A percentile compares a stretch with the other conserved stretches of the same genome.
phyloP scores from a whole-genome alignment of 2,329 filamentous ascomycete species.

The Penicillium sp. region DNA sequence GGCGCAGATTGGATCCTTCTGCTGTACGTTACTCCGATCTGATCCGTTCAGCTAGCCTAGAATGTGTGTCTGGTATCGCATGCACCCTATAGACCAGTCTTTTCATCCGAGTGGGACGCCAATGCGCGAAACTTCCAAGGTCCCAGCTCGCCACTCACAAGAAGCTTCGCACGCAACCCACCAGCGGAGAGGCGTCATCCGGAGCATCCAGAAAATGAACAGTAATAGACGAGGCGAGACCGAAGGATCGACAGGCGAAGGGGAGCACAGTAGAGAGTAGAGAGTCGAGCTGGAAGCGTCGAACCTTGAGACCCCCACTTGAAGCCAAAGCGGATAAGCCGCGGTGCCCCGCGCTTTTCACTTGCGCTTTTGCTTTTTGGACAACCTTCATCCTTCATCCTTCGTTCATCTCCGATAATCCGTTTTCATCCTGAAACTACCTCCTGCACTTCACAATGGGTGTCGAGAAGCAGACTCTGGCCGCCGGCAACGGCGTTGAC shows the following conservation, averaged over 20 bases:
- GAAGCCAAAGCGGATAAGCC: slow-evolving; percentile 13
- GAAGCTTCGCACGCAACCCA: too few relatives aligned
- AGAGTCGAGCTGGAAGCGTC: neutral
- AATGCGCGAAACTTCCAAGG: neutral
- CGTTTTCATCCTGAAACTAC: neutral
- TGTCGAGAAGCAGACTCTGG: slow-evolving; percentile 66
- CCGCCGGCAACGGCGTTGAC: slow-evolving; percentile 60
- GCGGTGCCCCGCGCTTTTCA: slow-evolving; percentile 7
- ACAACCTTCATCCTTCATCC: neutral
- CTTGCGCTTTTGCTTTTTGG: too few relatives aligned
- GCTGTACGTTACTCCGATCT: too few relatives aligned
- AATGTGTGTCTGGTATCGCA: too few relatives aligned
- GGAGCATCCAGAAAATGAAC: too few relatives aligned
- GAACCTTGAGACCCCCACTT: slow-evolving; percentile 12
- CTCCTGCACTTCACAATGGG: slow-evolving; percentile 54
- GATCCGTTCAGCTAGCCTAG: too few relatives aligned
- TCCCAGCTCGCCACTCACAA: too few relatives aligned
- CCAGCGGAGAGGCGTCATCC: too few relatives aligned
- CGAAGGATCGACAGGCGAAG: too few relatives aligned
- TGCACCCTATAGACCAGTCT: too few relatives aligned
- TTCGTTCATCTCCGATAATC: neutral
- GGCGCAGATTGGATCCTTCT: slow-evolving; percentile 1
- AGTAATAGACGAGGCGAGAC: too few relatives aligned
- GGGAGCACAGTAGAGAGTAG: neutral
- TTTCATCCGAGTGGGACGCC: neutral